Evolutionary conservation across 2,329 filamentous ascomycete genomes (phyloP).

Genomic region (Calonectria fujianensis): DNA sequence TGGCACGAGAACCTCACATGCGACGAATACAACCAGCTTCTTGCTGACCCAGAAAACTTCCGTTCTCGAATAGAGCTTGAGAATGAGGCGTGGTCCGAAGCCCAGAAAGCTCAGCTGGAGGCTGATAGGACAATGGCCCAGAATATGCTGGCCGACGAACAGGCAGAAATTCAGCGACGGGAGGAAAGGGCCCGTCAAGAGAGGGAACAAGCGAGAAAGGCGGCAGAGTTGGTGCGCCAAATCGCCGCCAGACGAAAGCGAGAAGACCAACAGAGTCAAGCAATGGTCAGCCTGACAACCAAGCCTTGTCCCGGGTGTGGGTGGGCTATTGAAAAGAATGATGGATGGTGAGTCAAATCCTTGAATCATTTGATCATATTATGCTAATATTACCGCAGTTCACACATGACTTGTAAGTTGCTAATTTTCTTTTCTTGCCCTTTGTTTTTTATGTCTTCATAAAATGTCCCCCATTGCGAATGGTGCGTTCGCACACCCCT

Average conservation of each 20-base stretch:
- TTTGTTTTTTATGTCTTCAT: conserved; percentile 22
- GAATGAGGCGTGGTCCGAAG: conserved; percentile 60
- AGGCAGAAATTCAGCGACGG: conserved; percentile 51
- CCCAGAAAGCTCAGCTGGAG: conserved; percentile 68
- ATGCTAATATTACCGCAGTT: conserved; percentile 56
- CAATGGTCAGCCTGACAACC: conserved; percentile 56
- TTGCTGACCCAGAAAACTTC: conserved; percentile 63
- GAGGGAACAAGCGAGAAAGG: conserved; percentile 51
- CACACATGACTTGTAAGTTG: conserved; percentile 66
- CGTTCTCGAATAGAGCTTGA: conserved; percentile 61
- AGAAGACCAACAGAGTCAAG: conserved; percentile 60
- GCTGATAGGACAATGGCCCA: conserved; percentile 62
- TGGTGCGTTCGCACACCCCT: conserved; percentile 43
- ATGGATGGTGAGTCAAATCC: conserved; percentile 63
- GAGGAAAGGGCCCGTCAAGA: conserved; percentile 51
- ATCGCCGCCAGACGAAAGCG: conserved; percentile 55
- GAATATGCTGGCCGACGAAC: conserved; percentile 57
- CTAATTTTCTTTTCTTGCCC: conserved; percentile 10
- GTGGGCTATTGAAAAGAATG: conserved; percentile 63
- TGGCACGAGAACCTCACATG: conserved; percentile 67
- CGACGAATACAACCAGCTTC: conserved; percentile 64
- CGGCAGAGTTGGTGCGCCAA: conserved; percentile 53
- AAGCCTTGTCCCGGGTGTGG: conserved; percentile 63
- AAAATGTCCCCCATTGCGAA: conserved; percentile 32
- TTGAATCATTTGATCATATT: neutral